These are phyloP conservation scores for Kregervanrija delftensis DNA, from an alignment of 805 yeast genomes.

Conservation along the genomic window DNA sequence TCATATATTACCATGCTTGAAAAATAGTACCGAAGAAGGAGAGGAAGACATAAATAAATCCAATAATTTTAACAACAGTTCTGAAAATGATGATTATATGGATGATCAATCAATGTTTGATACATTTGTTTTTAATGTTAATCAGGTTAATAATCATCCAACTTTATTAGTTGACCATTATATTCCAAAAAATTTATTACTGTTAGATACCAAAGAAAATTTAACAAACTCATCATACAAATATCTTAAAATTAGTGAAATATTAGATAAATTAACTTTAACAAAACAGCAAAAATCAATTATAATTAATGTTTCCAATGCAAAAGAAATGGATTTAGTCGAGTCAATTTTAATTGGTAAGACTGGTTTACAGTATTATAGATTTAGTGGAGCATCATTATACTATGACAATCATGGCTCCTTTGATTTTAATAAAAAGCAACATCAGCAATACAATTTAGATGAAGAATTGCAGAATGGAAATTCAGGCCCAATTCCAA, in stretches of 20 bases:
- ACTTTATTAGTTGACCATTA: slow-evolving; percentile 69
- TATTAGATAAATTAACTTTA: slow-evolving; percentile 33
- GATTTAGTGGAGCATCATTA: slow-evolving; percentile 61
- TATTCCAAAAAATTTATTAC: slow-evolving; percentile 60
- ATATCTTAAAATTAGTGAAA: slow-evolving; percentile 44
- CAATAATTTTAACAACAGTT: neutral
- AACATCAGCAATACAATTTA: slow-evolving; percentile 4
- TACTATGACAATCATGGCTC: slow-evolving; percentile 29
- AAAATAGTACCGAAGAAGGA: slow-evolving; percentile 1
- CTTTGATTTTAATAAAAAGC: slow-evolving; percentile 20
- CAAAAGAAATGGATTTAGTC: slow-evolving; percentile 68
- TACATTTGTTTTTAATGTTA: slow-evolving; percentile 38
- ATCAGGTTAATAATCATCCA: slow-evolving; percentile 57
- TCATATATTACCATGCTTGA: slow-evolving; percentile 12
- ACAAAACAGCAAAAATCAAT: slow-evolving; percentile 21
- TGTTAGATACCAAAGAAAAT: slow-evolving; percentile 57
- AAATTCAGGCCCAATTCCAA: neutral
- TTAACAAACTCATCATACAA: slow-evolving; percentile 53
- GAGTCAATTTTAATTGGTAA: slow-evolving; percentile 79
- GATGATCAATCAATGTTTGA: slow-evolving; percentile 30
- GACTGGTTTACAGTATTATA: slow-evolving; percentile 45
- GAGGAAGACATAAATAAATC: neutral
- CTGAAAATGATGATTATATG: slow-evolving; percentile 5
- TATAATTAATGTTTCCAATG: slow-evolving; percentile 49
- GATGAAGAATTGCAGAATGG: slow-evolving; percentile 7